These are phyloP conservation scores for Barnettozyma siamensis DNA, from an alignment of 805 yeast species.

Conservation along the genomic window DNA sequence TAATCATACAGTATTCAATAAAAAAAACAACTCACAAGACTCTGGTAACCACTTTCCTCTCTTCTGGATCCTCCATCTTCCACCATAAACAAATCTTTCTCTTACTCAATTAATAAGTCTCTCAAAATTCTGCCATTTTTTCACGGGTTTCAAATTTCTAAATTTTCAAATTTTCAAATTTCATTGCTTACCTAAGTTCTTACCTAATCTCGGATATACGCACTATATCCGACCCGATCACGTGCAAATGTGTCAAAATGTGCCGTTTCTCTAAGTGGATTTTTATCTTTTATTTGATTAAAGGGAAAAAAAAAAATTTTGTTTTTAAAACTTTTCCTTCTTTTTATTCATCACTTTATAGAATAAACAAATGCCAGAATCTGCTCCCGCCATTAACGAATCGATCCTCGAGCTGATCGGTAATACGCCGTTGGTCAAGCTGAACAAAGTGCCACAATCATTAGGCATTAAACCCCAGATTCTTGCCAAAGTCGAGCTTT, in stretches of 20 bases:
- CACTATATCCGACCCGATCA: background rate
- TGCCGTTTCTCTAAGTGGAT: slow-evolving; percentile 10
- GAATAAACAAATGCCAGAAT: slow-evolving; percentile 2
- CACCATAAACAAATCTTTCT: no score
- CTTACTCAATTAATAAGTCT: no score
- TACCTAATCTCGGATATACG: no score
- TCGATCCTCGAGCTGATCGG: slow-evolving; percentile 73
- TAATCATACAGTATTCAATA: no score
- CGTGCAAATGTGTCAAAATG: slow-evolving; percentile 7
- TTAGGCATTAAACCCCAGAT: slow-evolving; percentile 67
- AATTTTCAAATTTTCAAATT: no score
- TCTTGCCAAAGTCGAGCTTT: slow-evolving; percentile 72
- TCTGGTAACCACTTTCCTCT: background rate
- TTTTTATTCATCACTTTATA: background rate
- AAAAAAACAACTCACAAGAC: background rate
- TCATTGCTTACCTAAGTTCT: no score
- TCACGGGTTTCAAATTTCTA: no score
- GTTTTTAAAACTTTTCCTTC: background rate
- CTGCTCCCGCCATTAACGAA: slow-evolving; percentile 7
- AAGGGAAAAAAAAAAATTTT: no score
- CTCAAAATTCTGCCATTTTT: no score
- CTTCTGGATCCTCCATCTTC: background rate
- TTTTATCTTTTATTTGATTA: no score
- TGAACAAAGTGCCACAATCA: slow-evolving; percentile 72
- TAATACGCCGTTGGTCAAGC: slow-evolving; percentile 72